Evolutionary conservation across 352 stramenopile genomes (phyloP).

Genomic region (Elongisporangium senticosum): DNA sequence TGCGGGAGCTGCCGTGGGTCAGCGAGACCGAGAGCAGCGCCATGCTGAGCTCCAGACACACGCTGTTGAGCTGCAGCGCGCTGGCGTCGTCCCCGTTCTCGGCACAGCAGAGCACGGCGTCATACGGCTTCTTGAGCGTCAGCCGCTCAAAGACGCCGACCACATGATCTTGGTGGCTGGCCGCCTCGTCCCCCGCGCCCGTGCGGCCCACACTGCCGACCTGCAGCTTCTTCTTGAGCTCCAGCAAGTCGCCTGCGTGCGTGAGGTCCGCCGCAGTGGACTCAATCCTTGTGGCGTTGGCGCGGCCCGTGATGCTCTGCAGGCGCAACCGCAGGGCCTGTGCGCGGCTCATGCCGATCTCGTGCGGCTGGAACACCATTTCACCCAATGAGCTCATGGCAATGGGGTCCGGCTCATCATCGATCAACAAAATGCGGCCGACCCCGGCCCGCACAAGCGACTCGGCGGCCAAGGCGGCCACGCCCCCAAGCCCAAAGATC

Average conservation of each 20-base stretch:
- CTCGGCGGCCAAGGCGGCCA: slow-evolving; percentile 22
- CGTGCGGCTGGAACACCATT: slow-evolving; percentile 19
- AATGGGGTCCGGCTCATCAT: slow-evolving; percentile 15
- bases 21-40: slow-evolving; percentile 26
- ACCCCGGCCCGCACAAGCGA: slow-evolving; percentile 25
- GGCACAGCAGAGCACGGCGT: slow-evolving; percentile 28
- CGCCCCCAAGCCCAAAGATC: slow-evolving; percentile 24
- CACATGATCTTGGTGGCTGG: not conserved
- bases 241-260: slow-evolving; percentile 20
- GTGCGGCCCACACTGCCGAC: slow-evolving; percentile 16
- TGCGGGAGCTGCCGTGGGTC: slow-evolving; percentile 16
- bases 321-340: slow-evolving; percentile 31
- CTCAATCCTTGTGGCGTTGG: slow-evolving; percentile 15
- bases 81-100: slow-evolving; percentile 11
- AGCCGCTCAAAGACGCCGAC: slow-evolving; percentile 35
- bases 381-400: slow-evolving; percentile 19
- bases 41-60: slow-evolving; percentile 42
- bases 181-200: not conserved
- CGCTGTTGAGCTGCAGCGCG: slow-evolving; percentile 19
- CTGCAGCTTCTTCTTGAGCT: slow-evolving; percentile 35
- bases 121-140: slow-evolving; percentile 30
- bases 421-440: slow-evolving; percentile 29
- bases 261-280: slow-evolving; percentile 21
- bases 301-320: slow-evolving; percentile 15
- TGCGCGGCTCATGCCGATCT: slow-evolving; percentile 26